Evolutionary conservation across 805 yeast genomes (phyloP), one percentile per base, ranked within the genome.

Genomic region (Cyberlindnera mrakii): DNA sequence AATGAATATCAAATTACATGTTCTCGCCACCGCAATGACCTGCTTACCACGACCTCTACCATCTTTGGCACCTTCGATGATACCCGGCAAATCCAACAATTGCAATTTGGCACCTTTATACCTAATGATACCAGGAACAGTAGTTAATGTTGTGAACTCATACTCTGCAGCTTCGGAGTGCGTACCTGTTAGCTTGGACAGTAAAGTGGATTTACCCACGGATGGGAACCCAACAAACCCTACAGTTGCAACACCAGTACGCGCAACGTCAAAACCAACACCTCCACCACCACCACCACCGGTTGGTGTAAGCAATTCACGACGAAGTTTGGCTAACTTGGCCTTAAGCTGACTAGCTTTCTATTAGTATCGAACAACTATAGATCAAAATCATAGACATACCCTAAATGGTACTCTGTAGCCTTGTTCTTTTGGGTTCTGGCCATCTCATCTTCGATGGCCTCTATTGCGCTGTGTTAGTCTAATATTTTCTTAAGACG

Each of bases 221-320:
- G 98, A 90, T 1, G 99, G 99, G 62, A 93, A 93, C 3, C 99
- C 99, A 35, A 93, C 96, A 62, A 90, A 93, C 9, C 99, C 99
- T 41, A 93, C 95, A 8, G 96, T 80, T 4, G 96, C 97, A 13
- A 87, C 96, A 67, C 99, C 99, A 0, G 97, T 91, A 64, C 96
- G 80, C n/a, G 96, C 96, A 36, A 93, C 98, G 69, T 93, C 99
- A 66, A 93, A 93, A 7, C 99, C 99, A 18, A 77, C 79, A 50
- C 98, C 97, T 17, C 78, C 86, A 45, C 93, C 95, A 46, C 96
- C 96, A 30, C 96, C 96, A 33, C 89, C 76, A 33, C 85, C 72
- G 13, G 79, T 63, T 40, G 83, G 84, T 3, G 85, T 78, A 49
- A 93, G 72, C 42, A 93, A 73, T 61, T 93, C 99, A 62, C 97